phyloP scores from a whole-genome alignment of 202 grass and related monocot genomes.

The Setaria viridis region DNA sequence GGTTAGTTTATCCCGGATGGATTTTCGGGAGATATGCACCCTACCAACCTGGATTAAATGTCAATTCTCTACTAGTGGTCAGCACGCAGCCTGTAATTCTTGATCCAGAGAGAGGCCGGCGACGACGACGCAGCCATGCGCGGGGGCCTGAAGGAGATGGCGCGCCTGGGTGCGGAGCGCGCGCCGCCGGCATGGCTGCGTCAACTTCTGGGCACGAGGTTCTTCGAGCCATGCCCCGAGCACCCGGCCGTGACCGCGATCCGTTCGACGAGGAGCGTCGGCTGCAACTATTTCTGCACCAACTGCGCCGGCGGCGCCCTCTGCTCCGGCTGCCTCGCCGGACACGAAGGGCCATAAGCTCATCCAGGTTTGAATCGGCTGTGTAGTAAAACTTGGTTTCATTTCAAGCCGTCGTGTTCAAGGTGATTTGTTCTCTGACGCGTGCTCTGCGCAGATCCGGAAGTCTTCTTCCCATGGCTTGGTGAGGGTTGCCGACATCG shows the following conservation, averaged over 20 bases:
- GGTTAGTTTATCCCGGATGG: too few species aligned
- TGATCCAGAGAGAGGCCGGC: too few species aligned
- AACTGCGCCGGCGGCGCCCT: neutral
- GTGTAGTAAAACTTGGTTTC: neutral
- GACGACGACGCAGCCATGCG: neutral
- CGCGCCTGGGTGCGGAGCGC: neutral
- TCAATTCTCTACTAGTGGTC: too few species aligned
- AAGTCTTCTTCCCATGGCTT: neutral
- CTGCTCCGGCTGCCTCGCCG: neutral
- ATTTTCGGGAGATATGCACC: too few species aligned
- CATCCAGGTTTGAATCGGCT: neutral
- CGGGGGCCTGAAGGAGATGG: neutral
- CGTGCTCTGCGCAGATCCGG: neutral
- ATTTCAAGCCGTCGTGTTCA: too few species aligned
- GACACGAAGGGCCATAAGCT: neutral
- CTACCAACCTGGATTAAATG: too few species aligned
- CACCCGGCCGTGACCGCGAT: fast-evolving
- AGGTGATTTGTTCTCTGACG: neutral
- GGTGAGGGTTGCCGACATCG: neutral
- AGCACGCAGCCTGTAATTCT: too few species aligned
- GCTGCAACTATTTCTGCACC: neutral
- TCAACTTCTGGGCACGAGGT: neutral
- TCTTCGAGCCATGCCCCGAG: neutral
- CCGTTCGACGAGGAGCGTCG: neutral
- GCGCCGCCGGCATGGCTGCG: neutral